Conservation (phyloP, 1,284 basidiomycete genomes). For the Leccinum fallax region DNA sequence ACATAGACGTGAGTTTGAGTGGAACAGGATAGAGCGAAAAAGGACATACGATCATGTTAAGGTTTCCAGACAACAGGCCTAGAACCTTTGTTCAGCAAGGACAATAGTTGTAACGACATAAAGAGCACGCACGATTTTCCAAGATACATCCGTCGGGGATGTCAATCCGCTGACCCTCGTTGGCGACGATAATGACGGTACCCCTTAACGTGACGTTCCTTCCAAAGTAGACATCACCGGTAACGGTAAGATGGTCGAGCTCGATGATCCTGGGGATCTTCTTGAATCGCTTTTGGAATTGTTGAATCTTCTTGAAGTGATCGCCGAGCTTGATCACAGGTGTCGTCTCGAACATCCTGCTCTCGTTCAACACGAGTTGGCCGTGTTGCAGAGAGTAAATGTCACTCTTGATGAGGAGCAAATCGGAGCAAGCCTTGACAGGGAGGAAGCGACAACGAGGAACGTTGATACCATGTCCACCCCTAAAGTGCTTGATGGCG, state of each 20-base stretch:
- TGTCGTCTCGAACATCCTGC: slow-evolving; percentile 91
- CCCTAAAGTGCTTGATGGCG: slow-evolving; percentile 96
- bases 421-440: slow-evolving; percentile 89
- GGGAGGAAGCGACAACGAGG: slow-evolving; percentile 97
- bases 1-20: slow-evolving; percentile 3
- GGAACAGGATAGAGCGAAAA: background rate
- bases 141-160: slow-evolving; percentile 95
- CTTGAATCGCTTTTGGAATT: slow-evolving; percentile 98
- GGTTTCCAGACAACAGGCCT: slow-evolving; percentile 65
- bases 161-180: slow-evolving; percentile 93
- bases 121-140: slow-evolving; percentile 74
- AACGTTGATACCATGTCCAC: slow-evolving; percentile 97
- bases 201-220: slow-evolving; percentile 89
- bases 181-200: slow-evolving; percentile 87
- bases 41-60: slow-evolving; percentile 66
- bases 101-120: background rate
- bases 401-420: slow-evolving; percentile 96
- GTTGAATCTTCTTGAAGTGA: slow-evolving; percentile 91
- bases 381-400: slow-evolving; percentile 97
- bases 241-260: slow-evolving; percentile 95
- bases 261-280: slow-evolving; percentile 94
- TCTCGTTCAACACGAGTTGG: slow-evolving; percentile 88
- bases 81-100: slow-evolving; percentile 12
- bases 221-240: slow-evolving; percentile 96
- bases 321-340: slow-evolving; percentile 98